These are phyloP conservation scores for Rhizoctonia solani DNA, from an alignment of 1,284 basidiomycete genomes.

Conservation along the genomic window DNA sequence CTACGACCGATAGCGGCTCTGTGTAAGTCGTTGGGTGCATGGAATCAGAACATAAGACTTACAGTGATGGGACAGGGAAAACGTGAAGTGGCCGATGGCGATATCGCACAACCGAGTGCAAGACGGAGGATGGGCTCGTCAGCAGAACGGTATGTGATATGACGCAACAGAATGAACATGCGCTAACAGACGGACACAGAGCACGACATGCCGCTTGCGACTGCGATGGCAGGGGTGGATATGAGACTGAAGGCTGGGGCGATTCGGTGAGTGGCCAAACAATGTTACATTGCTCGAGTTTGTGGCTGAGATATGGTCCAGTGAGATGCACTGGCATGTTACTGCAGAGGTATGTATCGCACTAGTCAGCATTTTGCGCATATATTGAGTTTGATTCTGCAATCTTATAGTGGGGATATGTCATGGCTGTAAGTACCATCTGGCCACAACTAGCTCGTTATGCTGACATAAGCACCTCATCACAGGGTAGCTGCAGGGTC, in stretches of 20 bases:
- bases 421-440: slow-evolving; percentile 53
- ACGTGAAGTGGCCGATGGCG: slow-evolving; percentile 73
- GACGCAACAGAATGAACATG: slow-evolving; percentile 1
- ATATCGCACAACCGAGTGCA: slow-evolving; percentile 70
- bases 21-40: slow-evolving; percentile 29
- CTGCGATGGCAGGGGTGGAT: slow-evolving; percentile 66
- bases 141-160: slow-evolving; percentile 65
- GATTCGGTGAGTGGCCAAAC: slow-evolving; percentile 53
- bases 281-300: too few relatives aligned
- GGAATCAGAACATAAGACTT: neutral
- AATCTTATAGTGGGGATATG: slow-evolving; percentile 76
- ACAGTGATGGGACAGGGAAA: slow-evolving; percentile 47
- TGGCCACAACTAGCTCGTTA: too few relatives aligned
- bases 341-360: slow-evolving; percentile 25
- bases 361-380: neutral
- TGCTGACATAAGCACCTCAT: too few relatives aligned
- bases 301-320: too few relatives aligned
- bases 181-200: slow-evolving; percentile 48
- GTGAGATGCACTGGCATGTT: slow-evolving; percentile 42
- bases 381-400: too few relatives aligned
- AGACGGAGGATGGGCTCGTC: slow-evolving; percentile 73
- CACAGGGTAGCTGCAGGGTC: slow-evolving; percentile 64
- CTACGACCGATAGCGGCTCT: slow-evolving; percentile 42
- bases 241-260: slow-evolving; percentile 70
- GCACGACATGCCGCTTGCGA: slow-evolving; percentile 59